Evolutionary conservation across 306 rosid genomes (phyloP), one percentile per base, ranked within the genome.

Genomic region (Mimosa bimucronata): DNA sequence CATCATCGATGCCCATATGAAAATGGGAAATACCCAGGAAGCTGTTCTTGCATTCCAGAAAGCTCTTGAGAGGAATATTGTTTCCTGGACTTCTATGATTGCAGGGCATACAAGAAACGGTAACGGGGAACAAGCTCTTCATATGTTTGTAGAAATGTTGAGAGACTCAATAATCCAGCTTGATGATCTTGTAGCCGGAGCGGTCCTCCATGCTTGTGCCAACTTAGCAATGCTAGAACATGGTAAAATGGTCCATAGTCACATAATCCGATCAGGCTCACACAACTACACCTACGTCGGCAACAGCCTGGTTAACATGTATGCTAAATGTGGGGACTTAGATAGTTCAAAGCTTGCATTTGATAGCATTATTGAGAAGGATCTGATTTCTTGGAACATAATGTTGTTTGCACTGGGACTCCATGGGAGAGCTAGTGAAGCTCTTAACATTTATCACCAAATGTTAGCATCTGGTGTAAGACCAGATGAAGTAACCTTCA

Each of bases 81-180:
- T 91, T 82, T 91, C 97, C 37, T 94, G 94, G 98, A 94, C 98
- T 44, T 90, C 89, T 41, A 91, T 91, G 90, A 88, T 94, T 68
- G 81, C 79, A 14, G 97, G 98, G 74, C 86, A 82, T 81, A 78
- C 94, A 19, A 86, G 88, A 85, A 94, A 85, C 73, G 95, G 91
- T 45, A 67, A 80, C 9, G 91, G 93, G 21, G 95, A 94, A 77
- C 85, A 79, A 83, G 98, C 95, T 78, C 48, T 89, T 23, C 53
- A 67, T 69, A 81, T 89, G 85, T 94, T 94, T 44, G 77, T 89
- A 46, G 86, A 85, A 71, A 87, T 91, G 97, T 40, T 81, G 79
- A 86, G 87, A 82, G 84, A 76, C 60, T 15, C 23, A 64, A 85
- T 82, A 28, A 38, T 85, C 19, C 82, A 80, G 83, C 94, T 90